Evolutionary conservation across 75 land plant genomes (phyloP), one percentile per base, ranked within the genome.

Genomic region (Sequoia sempervirens): DNA sequence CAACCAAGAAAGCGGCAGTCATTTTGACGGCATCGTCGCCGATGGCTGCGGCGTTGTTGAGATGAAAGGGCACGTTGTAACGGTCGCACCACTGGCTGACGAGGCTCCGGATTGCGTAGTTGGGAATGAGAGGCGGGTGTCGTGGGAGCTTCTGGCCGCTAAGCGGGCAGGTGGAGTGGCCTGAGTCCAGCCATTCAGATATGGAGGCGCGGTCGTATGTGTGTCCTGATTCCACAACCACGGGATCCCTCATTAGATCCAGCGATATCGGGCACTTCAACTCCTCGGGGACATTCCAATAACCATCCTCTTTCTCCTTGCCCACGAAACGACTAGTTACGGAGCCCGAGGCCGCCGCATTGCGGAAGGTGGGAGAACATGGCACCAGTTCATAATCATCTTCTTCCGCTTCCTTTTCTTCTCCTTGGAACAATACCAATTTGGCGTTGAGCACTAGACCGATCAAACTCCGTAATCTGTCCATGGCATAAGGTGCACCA

Each of bases 201-300:
- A 52, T 52, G 14, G 54, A 52, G 54, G 54, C 3, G 54, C 15
- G 54, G 15, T 52, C 54, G 54, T 52, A 52, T 52, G 54, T 52
- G 54, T 52, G 54, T 14, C 54, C 15, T 12, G 54, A 52, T 52
- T 12, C 82, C 10, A 95, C 76, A 68, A 92, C 90, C 82, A 95
- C 96, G 2, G 96, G 96, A 32, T 95, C 96, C 32, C 61, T 86
- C 93, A 94, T 95, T 85, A 95, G 69, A 83, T 95, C 96, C 37
- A 93, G 89, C 0, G 93, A 84, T 54, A 95, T 90, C 18, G 95
- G 93, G 84, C 95, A 95, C 47, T 85, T 81, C 82, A 86, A 93
- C 69, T 93, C 95, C 28, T 90, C 92, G 12, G 95, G 95, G 28
- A 92, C 64, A 40, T 34, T 69, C 58, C 5, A 15, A 54, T 54